Evolutionary conservation across 2,329 filamentous ascomycete species (phyloP).

Genomic region (Fusarium mangiferae): DNA sequence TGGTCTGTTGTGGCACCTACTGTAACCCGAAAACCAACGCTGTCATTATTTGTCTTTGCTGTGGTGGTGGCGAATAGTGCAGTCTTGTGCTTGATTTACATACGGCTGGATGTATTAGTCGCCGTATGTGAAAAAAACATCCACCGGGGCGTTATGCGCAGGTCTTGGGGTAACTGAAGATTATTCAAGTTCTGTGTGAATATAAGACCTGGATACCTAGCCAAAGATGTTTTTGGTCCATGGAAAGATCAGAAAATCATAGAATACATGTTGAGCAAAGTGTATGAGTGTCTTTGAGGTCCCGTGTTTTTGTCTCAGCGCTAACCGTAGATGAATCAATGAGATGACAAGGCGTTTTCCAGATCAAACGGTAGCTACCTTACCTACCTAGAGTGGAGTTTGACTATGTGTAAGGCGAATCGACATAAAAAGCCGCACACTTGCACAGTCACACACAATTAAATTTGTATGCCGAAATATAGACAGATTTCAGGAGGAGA

Average conservation of each 20-base stretch:
- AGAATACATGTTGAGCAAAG: background rate
- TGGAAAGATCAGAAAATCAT: background rate
- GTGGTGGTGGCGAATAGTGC: constrained; percentile 6
- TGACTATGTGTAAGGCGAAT: background rate
- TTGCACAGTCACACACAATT: background rate
- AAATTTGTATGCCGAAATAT: background rate
- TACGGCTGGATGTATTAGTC: background rate
- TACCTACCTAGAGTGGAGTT: background rate
- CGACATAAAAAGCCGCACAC: background rate
- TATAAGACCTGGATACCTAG: background rate
- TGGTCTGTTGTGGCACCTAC: constrained; percentile 11
- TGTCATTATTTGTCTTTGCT: background rate
- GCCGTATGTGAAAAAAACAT: constrained; percentile 1
- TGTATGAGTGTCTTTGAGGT: background rate
- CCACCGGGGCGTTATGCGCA: background rate
- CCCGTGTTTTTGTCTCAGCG: constrained; percentile 1
- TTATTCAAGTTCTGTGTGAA: background rate
- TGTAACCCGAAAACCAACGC: constrained; percentile 12
- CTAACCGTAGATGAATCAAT: background rate
- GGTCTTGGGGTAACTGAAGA: background rate
- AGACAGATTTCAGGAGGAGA: background rate
- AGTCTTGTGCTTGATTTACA: background rate
- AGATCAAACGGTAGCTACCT: background rate
- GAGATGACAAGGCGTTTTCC: constrained; percentile 11
- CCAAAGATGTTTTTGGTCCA: background rate